Evolutionary conservation across 371 early-diverging fungal genomes (phyloP).

Genomic region (Mortierella sp.): DNA sequence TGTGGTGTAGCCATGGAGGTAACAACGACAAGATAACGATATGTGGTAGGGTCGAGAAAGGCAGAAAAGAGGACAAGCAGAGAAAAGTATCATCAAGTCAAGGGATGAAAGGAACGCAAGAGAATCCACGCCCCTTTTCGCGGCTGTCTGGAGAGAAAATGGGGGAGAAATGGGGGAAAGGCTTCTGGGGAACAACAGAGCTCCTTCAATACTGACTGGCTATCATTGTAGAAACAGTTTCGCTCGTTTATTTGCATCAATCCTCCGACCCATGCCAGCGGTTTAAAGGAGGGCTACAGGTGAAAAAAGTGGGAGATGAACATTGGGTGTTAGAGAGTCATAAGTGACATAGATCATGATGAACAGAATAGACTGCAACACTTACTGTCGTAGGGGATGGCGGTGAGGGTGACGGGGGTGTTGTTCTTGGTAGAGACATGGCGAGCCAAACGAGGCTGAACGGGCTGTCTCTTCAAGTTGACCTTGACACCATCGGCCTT

Average conservation of each 20-base stretch:
- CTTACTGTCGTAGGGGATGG: conserved; percentile 94
- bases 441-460: conserved; percentile 91
- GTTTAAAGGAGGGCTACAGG: conserved; percentile 39
- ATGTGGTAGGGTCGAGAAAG: too few relatives aligned
- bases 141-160: too few relatives aligned
- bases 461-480: conserved; percentile 95
- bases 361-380: not conserved
- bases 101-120: too few relatives aligned
- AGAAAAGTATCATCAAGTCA: too few relatives aligned
- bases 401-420: conserved; percentile 91
- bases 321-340: not conserved
- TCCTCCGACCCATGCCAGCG: conserved; percentile 21
- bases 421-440: conserved; percentile 90
- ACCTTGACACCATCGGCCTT: conserved; percentile 61
- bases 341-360: not conserved
- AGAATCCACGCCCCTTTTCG: too few relatives aligned
- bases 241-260: conserved; percentile 39
- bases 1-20: too few relatives aligned
- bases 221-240: conserved; percentile 34
- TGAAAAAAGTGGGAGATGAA: not conserved
- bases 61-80: too few relatives aligned
- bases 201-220: too few relatives aligned
- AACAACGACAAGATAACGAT: too few relatives aligned
- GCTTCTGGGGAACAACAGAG: too few relatives aligned
- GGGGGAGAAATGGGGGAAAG: too few relatives aligned